These are phyloP conservation scores for Leptodontidium sp. DNA, from an alignment of 2,329 filamentous ascomycete species.

Conservation along the genomic window DNA sequence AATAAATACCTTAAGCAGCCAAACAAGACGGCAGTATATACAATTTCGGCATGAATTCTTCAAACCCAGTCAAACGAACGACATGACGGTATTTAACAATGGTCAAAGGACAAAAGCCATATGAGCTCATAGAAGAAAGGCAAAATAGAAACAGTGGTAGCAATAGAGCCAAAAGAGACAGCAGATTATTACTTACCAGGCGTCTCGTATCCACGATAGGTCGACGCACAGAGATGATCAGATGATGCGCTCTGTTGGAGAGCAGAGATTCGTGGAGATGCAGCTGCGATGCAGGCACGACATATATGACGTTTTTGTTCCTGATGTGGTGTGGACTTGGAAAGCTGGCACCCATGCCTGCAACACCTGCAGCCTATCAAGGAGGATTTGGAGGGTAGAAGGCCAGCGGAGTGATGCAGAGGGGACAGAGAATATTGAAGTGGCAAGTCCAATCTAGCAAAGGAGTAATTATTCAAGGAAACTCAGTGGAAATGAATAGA, in stretches of 20 bases:
- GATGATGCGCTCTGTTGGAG: conserved; percentile 3
- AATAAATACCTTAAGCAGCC: neutral
- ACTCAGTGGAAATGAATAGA: too few relatives aligned
- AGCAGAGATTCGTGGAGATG: conserved; percentile 4
- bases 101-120: neutral
- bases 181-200: conserved; percentile 13
- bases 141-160: conserved; percentile 5
- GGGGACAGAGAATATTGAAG: neutral
- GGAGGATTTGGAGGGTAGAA: neutral
- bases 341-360: neutral
- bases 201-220: conserved; percentile 2
- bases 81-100: conserved; percentile 13
- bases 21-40: conserved; percentile 7
- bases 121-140: conserved; percentile 6
- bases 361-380: neutral
- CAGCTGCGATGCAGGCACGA: neutral
- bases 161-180: conserved; percentile 9
- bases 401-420: neutral
- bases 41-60: neutral
- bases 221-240: conserved; percentile 12
- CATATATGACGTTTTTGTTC: conserved; percentile 18
- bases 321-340: neutral
- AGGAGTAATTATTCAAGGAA: too few relatives aligned
- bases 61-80: conserved; percentile 7
- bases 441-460: neutral